Base-by-base conservation (phyloP, 768 basidiomycete genomes). In the Calvatia gigantea region DNA sequence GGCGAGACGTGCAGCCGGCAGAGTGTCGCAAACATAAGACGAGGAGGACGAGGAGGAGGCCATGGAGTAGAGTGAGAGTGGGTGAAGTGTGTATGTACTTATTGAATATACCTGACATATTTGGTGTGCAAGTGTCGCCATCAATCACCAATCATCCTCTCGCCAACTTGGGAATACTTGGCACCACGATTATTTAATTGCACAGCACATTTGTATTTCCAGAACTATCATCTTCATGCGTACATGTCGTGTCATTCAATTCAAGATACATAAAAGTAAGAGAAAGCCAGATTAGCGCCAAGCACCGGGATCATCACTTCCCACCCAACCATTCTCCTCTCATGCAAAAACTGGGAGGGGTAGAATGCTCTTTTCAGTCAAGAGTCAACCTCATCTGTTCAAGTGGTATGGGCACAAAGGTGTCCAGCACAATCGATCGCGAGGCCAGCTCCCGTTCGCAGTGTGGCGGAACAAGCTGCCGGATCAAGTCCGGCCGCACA, bases 391-490 rank as follows among this genome's bases (percentile, higher is more conserved):
- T 86, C 75, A 98, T 75, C 73, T 97, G 87, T 70, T 98, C 95
- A 72, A 94, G 78, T 71, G 96, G 94, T 88, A 98, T 96, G 71
- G 97, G 97, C 72, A 88, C 89, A 77, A 98, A 98, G 61, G 83
- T 85, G 67, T 95, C 86, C 70, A 98, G 73, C 69, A 87, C 82
- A 75, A 98, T 91, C 44, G 85, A 85, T 73, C 91, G 85, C 61
- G 82, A 86, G 73, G 81, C 82, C 70, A 99, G 84, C 78, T 92
- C 93, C 61, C 85, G 75, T 81, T 98, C 94, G 72, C 86, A 89
- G 74, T 93, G 86, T 64, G 83, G 75, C 51, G 97, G 97, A 54
- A 98, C 94, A 51, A 99, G 84, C 75, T 86, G 85, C 61, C 85
- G 86, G 72, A 90, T 96, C 64, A 99, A 75, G 68, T 98, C 97